Evolutionary conservation across 805 yeast genomes (phyloP), one percentile per base, ranked within the genome.

Genomic region (Yamadazyma olivae): DNA sequence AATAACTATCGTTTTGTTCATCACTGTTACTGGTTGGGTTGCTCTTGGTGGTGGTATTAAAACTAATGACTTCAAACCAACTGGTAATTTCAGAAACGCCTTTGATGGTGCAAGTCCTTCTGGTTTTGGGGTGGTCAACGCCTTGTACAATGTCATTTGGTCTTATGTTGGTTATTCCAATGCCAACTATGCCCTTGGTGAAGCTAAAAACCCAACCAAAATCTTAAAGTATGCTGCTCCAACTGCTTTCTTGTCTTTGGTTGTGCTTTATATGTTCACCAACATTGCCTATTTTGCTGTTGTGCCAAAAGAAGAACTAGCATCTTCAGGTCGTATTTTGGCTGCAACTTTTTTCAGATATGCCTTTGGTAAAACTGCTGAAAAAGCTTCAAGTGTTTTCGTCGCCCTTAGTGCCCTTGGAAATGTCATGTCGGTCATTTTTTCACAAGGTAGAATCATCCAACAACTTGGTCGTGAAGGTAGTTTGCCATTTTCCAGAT

Each of bases 391-490:
- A 7, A 77, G 89, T 9, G 89, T 79, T 1, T 81, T 86, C 53
- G 91, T 86, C 32, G 93, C 95, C 3, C 64, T 87, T 34, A 76
- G 85, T 51, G 89, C 95, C 3, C 66, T 83, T 41, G 95, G 95
- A 41, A 87, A 86, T 53, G 91, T 87, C 30, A 56, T 85, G 59
- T 75, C 89, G 13, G 95, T 85, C 27, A 80, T 82, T 36, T 81
- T 83, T 52, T 78, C 91, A 3, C 95, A 86, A 59, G 90, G 91
- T 37, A 74, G 95, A 64, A 75, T 83, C 43, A 70, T 85, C 35
- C 90, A 85, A 57, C 86, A 82, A 47, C 70, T 86, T 48, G 95
- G 88, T 23, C 77, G 91, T 57, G 93, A 85, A 59, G 91, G 91
- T 40, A 72, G 79, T 30, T 64, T 86, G 44, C 95, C 95, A 35